Evolutionary conservation across 1,284 basidiomycete genomes (phyloP), one percentile per base, ranked within the genome.

Genomic region (Ustilago tritici): DNA sequence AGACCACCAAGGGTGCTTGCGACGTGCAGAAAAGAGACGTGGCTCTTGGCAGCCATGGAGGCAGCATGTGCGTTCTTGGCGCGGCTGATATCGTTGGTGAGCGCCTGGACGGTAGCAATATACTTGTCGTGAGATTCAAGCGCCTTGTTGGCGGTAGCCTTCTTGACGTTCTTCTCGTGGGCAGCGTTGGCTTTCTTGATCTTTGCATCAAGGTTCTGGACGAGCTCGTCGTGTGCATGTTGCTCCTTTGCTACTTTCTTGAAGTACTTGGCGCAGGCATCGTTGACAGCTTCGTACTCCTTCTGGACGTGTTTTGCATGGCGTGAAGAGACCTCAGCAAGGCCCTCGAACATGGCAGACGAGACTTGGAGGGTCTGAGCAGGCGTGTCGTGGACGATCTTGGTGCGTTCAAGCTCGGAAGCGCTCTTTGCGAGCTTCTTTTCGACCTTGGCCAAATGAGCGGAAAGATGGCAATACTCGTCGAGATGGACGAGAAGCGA

Each of bases 181-280:
- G 65, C 65, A 31, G 70, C 73, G 56, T 84, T 82, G 11, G 84
- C 84, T 68, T 84, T 85, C 47, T 85, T 85, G 61, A 86, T 72
- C 69, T 86, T 86, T 38, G 69, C 55, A 56, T 86, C 84, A 9
- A 85, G 76, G 8, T 65, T 55, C 35, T 79, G 68, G 4, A 85
- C 56, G 19, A 76, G 59, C 54, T 85, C 84, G 61, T 85, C 84
- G 55, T 85, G 83, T 2, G 71, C 67, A 11, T 76, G 65, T 65
- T 86, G 84, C 55, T 86, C 84, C 57, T 86, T 86, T 52, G 84
- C 84, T 9, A 86, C 78, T 53, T 77, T 78, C 35, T 82, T 84
- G 65, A 86, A 86, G 71, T 81, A 82, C 66, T 84, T 83, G 34
- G 81, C 81, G 46, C 79, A 81, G 15, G 78, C 67, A 28, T 86